Base-by-base conservation (phyloP, 176 grass and related monocot genomes). In the Phragmites australis region DNA sequence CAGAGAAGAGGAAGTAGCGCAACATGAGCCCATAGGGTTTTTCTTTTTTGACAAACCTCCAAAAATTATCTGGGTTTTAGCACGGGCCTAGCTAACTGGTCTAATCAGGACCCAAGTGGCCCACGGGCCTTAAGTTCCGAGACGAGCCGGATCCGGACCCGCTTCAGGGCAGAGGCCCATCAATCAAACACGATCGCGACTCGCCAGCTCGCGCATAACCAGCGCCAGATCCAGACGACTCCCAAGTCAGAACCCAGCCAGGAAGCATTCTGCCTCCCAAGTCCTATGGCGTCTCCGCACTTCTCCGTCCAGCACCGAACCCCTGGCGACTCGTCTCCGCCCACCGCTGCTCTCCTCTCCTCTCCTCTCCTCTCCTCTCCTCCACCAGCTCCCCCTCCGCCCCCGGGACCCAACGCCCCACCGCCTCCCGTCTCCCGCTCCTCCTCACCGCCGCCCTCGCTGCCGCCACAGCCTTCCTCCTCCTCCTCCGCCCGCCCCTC, bases 401-500 rank as follows among this genome's bases (percentile, higher is more conserved):
- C 31, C 13, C 46, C 2, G 31, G n/a, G 9, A 2, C 46, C 47
- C n/a, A 25, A 3, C 4, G 0, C 13, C 25, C 61, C 21, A 40
- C 46, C 11, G 18, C 34, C 10, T 44, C 43, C 3, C 79, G 58
- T 59, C 70, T 56, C 16, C 44, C 56, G 49, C 77, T 87, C 69
- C 34, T 87, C 81, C 70, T 86, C 31, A 51, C 81, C 6, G 65
- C 68, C 43, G 47, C 31, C 0, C 79, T 81, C 65, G 62, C 79
- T 25, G 71, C 69, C 68, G 49, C 80, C 30, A 43, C 66, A 10
- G 61, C 77, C 65, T 79, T 74, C 80, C 70, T 85, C 65, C 78
- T 84, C 86, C 57, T 75, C 29, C 47, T 31, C 74, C 12, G 1
- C 17, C 3, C 69, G 14, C 78, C 70, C 67, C 13, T 70, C 51